Evolutionary conservation across 768 basidiomycete species (phyloP), one percentile per base, ranked within the genome.

Genomic region (Podaxis rugospora): DNA sequence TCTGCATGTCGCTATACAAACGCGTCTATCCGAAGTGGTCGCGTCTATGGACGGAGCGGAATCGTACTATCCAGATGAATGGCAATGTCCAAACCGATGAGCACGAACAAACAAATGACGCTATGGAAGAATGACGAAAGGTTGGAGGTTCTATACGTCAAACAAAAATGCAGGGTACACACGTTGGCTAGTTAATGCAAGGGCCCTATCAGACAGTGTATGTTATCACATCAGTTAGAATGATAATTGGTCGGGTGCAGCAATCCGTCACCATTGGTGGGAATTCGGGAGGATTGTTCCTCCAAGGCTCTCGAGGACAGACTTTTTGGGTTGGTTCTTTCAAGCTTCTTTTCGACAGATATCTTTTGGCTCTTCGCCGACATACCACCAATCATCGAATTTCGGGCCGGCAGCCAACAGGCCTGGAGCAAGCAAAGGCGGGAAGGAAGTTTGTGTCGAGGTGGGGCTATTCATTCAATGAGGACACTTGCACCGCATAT

Each of bases 1-100:
- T 98, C 59, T 97, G 95, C 72, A 90, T 98, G 89, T 87, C 88
- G 49, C 70, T 99, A 60, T 98, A 99, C 77, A 99, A 98, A 76
- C 82, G 97, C 44, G 88, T 95, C 59, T 98, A 85, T 74, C 96
- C 96, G 9, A 90, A 88, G 71, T 98, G 93, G 89, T 79, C 86
- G 51, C 76, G 79, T 64, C 62, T 81, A 53, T 90, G 82, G 83
- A 76, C 65, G 5, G 68, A 69, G 53, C 66, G 52, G 40, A 59
- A 61, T 39, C 55, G 35, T 28, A 55, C 44, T 6, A 36, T 28
- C 23, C 40, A 28, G 51, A 42, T 16, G 37, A 65, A 37, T 23
- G 35, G 3, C 14, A 47, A 14, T 59, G 61, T 65, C n/a, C 68
- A 37, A 5, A 18, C 18, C 36, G 35, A 47, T 37, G 32, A 10